Percentiles rank a stretch among this genome's conserved stretches.
Evolutionary conservation across 495 filamentous ascomycete species (phyloP).

Genomic region (Xylaria venustula): DNA sequence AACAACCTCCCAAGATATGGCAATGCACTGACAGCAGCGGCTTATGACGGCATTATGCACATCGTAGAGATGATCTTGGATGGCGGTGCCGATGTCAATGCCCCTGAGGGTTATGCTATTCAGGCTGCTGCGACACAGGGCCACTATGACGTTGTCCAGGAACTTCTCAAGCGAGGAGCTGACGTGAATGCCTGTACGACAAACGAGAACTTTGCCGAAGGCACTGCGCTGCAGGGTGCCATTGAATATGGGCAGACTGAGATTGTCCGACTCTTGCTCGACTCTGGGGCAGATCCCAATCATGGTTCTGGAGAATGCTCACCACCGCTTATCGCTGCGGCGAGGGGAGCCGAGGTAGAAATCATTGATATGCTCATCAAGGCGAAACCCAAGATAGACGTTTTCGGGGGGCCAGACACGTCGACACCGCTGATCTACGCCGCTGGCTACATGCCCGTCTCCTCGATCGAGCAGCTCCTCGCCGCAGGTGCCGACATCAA

Average conservation of each 20-base stretch:
- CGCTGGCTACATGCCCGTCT: constrained; percentile 26
- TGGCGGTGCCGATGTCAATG: constrained; percentile 27
- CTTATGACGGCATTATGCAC: constrained; percentile 28
- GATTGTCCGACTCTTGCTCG: constrained; percentile 31
- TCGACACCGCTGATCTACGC: constrained; percentile 26
- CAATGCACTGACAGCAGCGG: constrained; percentile 29
- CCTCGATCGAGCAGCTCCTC: constrained; percentile 26
- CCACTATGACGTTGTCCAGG: constrained; percentile 30
- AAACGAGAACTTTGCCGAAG: constrained; percentile 24
- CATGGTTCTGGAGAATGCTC: constrained; percentile 24
- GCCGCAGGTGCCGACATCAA: constrained; percentile 33
- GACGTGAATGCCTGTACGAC: constrained; percentile 30
- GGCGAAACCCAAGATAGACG: constrained; percentile 25
- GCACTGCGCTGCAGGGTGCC: constrained; percentile 34
- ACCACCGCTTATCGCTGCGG: constrained; percentile 30
- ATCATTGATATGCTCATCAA: constrained; percentile 30
- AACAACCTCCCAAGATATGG: constrained; percentile 26
- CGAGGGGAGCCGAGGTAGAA: constrained; percentile 23
- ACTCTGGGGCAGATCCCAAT: constrained; percentile 30
- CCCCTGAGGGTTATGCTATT: constrained; percentile 29
- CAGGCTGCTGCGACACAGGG: constrained; percentile 32
- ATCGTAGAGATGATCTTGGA: constrained; percentile 29
- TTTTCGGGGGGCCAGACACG: constrained; percentile 15
- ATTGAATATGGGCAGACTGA: constrained; percentile 25
- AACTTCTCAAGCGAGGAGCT: constrained; percentile 30